These are phyloP conservation scores for Suillus occidentalis DNA, from an alignment of 768 basidiomycete genomes.

Conservation along the genomic window DNA sequence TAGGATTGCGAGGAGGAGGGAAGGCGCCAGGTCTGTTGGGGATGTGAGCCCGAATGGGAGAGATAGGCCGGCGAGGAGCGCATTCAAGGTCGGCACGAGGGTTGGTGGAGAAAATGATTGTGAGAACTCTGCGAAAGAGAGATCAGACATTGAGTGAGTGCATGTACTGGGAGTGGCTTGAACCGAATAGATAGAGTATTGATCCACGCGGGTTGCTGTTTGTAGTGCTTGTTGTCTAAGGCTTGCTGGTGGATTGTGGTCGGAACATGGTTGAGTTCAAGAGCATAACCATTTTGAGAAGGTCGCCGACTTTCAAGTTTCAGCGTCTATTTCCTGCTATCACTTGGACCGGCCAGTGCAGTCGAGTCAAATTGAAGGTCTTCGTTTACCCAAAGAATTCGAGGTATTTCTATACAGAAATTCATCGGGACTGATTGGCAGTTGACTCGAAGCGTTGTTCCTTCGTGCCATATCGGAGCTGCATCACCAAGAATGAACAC, in stretches of 20 bases:
- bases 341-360: background rate
- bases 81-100: slow-evolving; percentile 39
- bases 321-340: background rate
- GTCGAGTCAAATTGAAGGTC: background rate
- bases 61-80: slow-evolving; percentile 43
- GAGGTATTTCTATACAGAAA: no score
- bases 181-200: background rate
- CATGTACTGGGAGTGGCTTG: background rate
- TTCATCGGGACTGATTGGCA: no score
- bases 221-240: background rate
- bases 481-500: no score
- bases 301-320: background rate
- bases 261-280: background rate
- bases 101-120: slow-evolving; percentile 10
- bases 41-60: slow-evolving; percentile 49
- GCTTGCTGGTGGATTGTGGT: background rate
- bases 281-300: background rate
- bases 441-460: no score
- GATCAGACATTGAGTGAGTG: slow-evolving; percentile 5
- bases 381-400: no score
- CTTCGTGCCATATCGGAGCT: no score
- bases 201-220: background rate
- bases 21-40: slow-evolving; percentile 67
- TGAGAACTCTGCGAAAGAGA: slow-evolving; percentile 10
- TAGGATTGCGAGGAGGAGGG: slow-evolving; percentile 67